A percentile compares a stretch with the other conserved stretches of the same genome.
These are phyloP conservation scores for Sherardia arvensis DNA, from an alignment of 257 asterid species.

Conservation along the genomic window DNA sequence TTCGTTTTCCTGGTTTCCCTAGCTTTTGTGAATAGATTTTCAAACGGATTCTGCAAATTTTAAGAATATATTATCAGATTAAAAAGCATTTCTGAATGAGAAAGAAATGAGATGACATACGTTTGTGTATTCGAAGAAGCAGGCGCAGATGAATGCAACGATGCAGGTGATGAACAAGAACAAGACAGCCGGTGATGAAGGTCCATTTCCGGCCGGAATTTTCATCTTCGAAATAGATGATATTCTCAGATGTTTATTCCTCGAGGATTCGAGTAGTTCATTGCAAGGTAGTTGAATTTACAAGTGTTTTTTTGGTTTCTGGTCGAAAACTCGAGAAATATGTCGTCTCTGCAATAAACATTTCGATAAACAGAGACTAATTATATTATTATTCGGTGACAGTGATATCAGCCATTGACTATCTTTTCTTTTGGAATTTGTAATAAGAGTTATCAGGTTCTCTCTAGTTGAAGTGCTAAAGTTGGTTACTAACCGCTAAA, in stretches of 20 bases:
- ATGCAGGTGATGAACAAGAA: neutral
- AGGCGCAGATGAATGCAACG: neutral
- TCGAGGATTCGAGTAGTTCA: neutral
- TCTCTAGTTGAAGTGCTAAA: too few relatives aligned
- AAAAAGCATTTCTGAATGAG: neutral
- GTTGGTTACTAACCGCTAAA: too few relatives aligned
- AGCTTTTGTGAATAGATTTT: slow-evolving; percentile 18
- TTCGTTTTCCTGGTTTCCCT: neutral
- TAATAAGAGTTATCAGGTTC: neutral
- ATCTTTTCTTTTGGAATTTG: neutral
- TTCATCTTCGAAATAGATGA: neutral
- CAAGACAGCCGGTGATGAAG: neutral
- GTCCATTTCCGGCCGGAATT: neutral
- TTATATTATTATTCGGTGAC: neutral
- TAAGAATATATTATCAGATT: neutral
- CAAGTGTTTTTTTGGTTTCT: neutral
- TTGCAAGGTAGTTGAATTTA: too few relatives aligned
- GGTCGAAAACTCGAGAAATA: neutral
- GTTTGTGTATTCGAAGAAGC: neutral
- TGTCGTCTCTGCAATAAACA: neutral
- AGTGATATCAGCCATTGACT: neutral
- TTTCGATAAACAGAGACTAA: neutral
- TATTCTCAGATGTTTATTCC: neutral
- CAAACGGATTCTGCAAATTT: slow-evolving; percentile 26
- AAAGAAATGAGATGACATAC: neutral